A percentile compares a stretch with the other conserved stretches of the same genome.
Evolutionary conservation across 371 early-diverging fungal species (phyloP).

Genomic region (Mucor plumbeus): DNA sequence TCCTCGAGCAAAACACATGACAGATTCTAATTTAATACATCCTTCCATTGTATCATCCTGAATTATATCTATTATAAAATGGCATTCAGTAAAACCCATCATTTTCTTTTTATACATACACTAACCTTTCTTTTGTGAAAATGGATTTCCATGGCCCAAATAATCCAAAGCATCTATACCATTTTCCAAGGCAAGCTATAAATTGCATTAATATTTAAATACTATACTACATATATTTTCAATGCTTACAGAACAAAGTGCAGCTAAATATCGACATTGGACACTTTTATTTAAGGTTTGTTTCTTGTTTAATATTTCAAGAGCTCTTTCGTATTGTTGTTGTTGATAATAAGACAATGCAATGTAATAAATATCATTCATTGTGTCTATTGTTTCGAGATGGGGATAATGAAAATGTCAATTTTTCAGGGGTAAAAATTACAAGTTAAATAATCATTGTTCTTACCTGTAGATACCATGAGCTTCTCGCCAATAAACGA

Average conservation of each 20-base stretch:
- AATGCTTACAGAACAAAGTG: constrained; percentile 62
- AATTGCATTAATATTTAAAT: not conserved
- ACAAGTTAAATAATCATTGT: not conserved
- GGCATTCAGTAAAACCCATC: too few species aligned
- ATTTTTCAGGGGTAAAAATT: not conserved
- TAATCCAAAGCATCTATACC: constrained; percentile 66
- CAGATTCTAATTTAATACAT: constrained; percentile 59
- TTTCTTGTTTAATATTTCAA: constrained; percentile 58
- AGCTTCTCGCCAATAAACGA: constrained; percentile 69
- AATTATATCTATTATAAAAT: not conserved
- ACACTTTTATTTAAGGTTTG: constrained; percentile 57
- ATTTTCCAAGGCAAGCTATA: constrained; percentile 60
- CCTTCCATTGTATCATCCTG: constrained; percentile 13
- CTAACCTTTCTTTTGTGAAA: constrained; percentile 29
- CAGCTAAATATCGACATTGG: constrained; percentile 65
- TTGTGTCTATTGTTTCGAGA: constrained; percentile 43
- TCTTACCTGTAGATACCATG: constrained; percentile 55
- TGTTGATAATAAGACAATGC: constrained; percentile 64
- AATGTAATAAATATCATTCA: constrained; percentile 63
- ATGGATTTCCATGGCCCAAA: constrained; percentile 62
- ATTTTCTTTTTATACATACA: not conserved
- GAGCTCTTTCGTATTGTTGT: constrained; percentile 65
- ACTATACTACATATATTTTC: not conserved
- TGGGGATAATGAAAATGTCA: not conserved
- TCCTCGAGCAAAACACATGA: constrained; percentile 71